Percentiles rank a stretch among this genome's conserved stretches.
These are phyloP conservation scores for Phlyctochytrium arcticum DNA, from an alignment of 192 early-diverging fungal genomes.

Conservation along the genomic window DNA sequence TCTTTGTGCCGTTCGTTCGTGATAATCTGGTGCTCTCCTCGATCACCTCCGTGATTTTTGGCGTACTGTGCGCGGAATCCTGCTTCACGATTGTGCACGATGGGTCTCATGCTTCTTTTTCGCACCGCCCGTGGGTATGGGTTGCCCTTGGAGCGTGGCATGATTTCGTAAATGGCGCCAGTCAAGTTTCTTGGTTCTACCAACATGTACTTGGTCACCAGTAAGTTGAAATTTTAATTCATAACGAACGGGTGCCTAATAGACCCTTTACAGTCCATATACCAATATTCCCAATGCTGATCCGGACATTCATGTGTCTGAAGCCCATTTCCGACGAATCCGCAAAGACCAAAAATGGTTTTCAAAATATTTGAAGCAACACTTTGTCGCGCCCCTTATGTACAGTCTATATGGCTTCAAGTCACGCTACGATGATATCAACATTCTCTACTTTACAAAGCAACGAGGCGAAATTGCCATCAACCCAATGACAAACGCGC, in stretches of 20 bases:
- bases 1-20: conserved; percentile 41
- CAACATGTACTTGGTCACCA: conserved; percentile 58
- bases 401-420: conserved; percentile 53
- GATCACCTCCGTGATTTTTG: conserved; percentile 42
- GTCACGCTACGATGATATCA: conserved; percentile 48
- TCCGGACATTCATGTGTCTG: conserved; percentile 45
- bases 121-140: conserved; percentile 51
- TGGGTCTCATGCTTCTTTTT: conserved; percentile 51
- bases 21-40: conserved; percentile 43
- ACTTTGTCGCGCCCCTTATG: conserved; percentile 45
- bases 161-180: conserved; percentile 56
- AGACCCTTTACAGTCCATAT: conserved; percentile 30
- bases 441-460: conserved; percentile 46
- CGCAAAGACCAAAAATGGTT: conserved; percentile 50
- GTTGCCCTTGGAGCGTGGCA: conserved; percentile 50
- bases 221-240: too few relatives aligned
- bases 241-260: too few relatives aligned
- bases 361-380: conserved; percentile 45
- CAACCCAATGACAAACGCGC: conserved; percentile 41
- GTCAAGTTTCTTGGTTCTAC: conserved; percentile 54
- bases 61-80: conserved; percentile 47
- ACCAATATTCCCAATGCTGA: conserved; percentile 56
- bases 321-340: conserved; percentile 48
- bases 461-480: conserved; percentile 47
- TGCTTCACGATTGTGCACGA: conserved; percentile 56